These are phyloP conservation scores for Hippophae rhamnoides DNA, from an alignment of 306 rosid genomes.

Conservation along the genomic window DNA sequence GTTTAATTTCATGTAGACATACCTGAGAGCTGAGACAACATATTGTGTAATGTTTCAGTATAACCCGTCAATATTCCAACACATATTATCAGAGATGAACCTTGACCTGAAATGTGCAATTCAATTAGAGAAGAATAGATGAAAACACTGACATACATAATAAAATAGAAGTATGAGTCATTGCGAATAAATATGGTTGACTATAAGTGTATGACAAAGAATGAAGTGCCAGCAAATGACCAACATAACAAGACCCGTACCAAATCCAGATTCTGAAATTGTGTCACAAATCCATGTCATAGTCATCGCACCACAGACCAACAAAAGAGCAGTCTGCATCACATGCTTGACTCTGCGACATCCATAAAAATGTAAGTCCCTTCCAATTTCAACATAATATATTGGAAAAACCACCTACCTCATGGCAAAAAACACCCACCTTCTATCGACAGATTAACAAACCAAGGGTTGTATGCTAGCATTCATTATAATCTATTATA, in stretches of 20 bases:
- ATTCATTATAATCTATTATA: neutral
- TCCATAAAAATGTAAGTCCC: conserved; percentile 13
- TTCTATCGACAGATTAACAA: neutral
- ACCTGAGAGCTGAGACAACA: conserved; percentile 93
- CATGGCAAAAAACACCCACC: neutral
- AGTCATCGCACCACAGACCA: conserved; percentile 96
- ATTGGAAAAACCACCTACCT: conserved; percentile 7
- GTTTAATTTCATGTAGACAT: neutral
- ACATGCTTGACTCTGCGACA: conserved; percentile 83
- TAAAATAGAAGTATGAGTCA: neutral
- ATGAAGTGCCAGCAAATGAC: conserved; percentile 8
- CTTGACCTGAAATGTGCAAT: conserved; percentile 72
- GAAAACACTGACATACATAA: conserved; percentile 9
- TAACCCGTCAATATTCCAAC: conserved; percentile 93
- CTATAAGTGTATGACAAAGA: too few species aligned
- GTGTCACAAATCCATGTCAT: conserved; percentile 91
- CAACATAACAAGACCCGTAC: conserved; percentile 32
- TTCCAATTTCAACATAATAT: conserved; percentile 1
- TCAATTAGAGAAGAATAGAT: conserved; percentile 21
- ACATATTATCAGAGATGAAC: conserved; percentile 83
- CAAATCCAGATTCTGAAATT: conserved; percentile 94
- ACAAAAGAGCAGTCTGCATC: conserved; percentile 55
- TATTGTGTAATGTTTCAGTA: conserved; percentile 78
- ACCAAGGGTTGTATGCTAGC: neutral
- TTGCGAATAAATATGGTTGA: neutral